Percentiles rank a stretch among this genome's conserved stretches.
phyloP scores from a whole-genome alignment of 805 yeast species.

The Candida methanosorbosa region DNA sequence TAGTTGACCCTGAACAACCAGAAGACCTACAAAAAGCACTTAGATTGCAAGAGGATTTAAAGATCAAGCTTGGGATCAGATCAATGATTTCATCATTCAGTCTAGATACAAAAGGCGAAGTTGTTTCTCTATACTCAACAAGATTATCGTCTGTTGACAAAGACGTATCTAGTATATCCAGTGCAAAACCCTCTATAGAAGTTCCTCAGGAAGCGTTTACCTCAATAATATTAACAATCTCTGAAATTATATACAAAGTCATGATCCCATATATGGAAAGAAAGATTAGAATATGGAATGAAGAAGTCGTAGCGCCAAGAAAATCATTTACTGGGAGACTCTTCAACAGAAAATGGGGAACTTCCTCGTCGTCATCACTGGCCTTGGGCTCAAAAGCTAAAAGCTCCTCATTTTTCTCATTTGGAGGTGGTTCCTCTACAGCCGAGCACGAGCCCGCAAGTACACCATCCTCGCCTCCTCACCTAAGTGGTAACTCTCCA shows the following conservation, averaged over 20 bases:
- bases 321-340: conserved; percentile 68
- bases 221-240: conserved; percentile 28
- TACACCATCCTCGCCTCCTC: conserved; percentile 2
- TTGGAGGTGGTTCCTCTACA: conserved; percentile 15
- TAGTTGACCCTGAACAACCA: conserved; percentile 38
- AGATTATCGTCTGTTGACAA: conserved; percentile 35
- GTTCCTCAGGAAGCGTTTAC: conserved; percentile 12
- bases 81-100: conserved; percentile 12
- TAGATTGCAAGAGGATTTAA: conserved; percentile 22
- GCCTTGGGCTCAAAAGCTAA: conserved; percentile 5
- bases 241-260: conserved; percentile 39
- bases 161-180: conserved; percentile 22
- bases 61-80: conserved; percentile 11
- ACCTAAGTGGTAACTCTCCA: conserved; percentile 2
- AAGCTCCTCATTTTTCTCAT: conserved; percentile 23
- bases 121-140: conserved; percentile 18
- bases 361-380: conserved; percentile 30
- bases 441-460: conserved; percentile 1
- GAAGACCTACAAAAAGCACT: conserved; percentile 33
- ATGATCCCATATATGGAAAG: conserved; percentile 81
- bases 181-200: too few relatives aligned
- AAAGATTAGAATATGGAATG: conserved; percentile 79
- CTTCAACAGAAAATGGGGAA: conserved; percentile 29
- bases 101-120: conserved; percentile 1
- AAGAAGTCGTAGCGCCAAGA: conserved; percentile 67